These are phyloP conservation scores for Tillandsia leiboldiana DNA, from an alignment of 176 grass and related monocot genomes.

Conservation along the genomic window DNA sequence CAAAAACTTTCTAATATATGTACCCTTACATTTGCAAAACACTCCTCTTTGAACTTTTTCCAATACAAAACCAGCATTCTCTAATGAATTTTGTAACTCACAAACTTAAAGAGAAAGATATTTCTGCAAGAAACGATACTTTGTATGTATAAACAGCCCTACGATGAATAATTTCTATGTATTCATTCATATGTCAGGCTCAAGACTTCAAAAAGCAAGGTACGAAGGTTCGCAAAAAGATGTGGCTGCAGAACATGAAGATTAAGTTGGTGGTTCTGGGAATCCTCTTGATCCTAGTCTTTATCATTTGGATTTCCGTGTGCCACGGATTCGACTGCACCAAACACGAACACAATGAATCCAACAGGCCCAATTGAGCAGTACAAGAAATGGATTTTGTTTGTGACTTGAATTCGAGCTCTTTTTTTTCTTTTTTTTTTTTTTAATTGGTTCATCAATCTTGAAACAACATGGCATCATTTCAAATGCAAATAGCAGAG, in stretches of 20 bases:
- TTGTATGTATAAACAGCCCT: no score
- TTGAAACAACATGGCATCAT: not conserved
- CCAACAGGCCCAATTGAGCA: not conserved
- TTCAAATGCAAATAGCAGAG: not conserved
- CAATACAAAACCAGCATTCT: no score
- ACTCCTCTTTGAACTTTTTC: no score
- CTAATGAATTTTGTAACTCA: no score
- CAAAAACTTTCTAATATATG: not conserved
- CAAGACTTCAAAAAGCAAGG: slow-evolving; percentile 90
- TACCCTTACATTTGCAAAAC: not conserved
- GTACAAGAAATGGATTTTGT: not conserved
- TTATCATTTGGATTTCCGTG: slow-evolving; percentile 82
- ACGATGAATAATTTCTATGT: no score
- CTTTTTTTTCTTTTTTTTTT: not conserved
- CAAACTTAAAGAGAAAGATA: no score
- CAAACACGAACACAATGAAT: slow-evolving; percentile 52
- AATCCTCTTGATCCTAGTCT: slow-evolving; percentile 73
- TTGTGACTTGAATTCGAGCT: not conserved
- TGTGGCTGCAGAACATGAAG: slow-evolving; percentile 94
- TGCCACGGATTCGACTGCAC: slow-evolving; percentile 92
- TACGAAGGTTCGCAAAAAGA: slow-evolving; percentile 72
- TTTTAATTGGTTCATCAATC: not conserved
- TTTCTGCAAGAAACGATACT: no score
- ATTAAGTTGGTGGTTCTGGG: slow-evolving; percentile 74
- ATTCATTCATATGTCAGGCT: slow-evolving; percentile 27